Evolutionary conservation across 192 early-diverging fungal species (phyloP), one percentile per base, ranked within the genome.

Genomic region (Gamsiella multidivaricata): DNA sequence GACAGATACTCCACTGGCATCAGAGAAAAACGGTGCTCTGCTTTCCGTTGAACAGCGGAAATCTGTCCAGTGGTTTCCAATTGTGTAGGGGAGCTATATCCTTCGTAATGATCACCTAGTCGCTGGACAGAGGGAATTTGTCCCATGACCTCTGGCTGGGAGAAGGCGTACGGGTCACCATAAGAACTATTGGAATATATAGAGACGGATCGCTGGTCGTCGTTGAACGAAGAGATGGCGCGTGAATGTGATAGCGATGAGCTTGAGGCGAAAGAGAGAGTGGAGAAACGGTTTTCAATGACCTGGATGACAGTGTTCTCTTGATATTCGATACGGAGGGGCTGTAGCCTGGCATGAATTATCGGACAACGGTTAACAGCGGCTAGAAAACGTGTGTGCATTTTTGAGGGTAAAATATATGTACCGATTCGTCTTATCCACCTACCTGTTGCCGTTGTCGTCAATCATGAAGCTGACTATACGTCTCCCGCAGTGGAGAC

Each of bases 391-490:
- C 25, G 32, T 26, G 11, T 58, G 10, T 54, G 9, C 9, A 7
- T 54, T 31, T 26, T 54, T 29, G 15, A 46, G n/a, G n/a, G n/a
- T n/a, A 46, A 8, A 46, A 46, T 20, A 46, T 9, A 46, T 20
- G 15, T 20, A 14, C 4, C 4, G 22, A 3, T 9, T 9, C 15
- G 43, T 20, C 25, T 41, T n/a, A n/a, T n/a, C n/a, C n/a, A n/a
- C n/a, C n/a, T 61, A 66, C 64, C 64, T 54, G 32, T 56, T 45
- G 32, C 64, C 64, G 7, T 55, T 32, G n/a, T 17, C 17, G 37
- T 66, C 64, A 18, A 46, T 54, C 64, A 66, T 66, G 43, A 66
- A 66, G 42, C 53, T 66, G 23, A 66, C 25, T n/a, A 37, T 23
- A 33, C 64, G 64, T 12, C 36, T 34, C 5, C 64, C 53, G 42